Evolutionary conservation across 2,329 filamentous ascomycete species (phyloP), one percentile per base, ranked within the genome.

Genomic region (Reticulascus tulasneorum): DNA sequence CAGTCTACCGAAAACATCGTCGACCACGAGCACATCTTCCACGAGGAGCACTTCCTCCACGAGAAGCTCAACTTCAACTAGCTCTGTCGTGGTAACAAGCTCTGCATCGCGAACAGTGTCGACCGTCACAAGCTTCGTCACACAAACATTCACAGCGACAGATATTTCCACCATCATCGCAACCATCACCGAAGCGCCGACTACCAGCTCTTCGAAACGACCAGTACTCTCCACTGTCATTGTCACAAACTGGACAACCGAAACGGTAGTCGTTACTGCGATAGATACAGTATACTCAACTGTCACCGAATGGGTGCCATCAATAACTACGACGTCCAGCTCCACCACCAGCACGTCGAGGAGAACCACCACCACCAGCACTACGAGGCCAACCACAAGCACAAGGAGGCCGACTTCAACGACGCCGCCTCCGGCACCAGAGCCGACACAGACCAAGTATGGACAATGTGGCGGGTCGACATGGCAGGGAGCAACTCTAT

Each of bases 391-490:
- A 4, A 21, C 38, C 12, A 11, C 24, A 6, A 27, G n/a, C n/a
- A n/a, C n/a, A n/a, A n/a, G n/a, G n/a, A n/a, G n/a, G n/a, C n/a
- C 24, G 9, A 20, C 37, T 7, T 16, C 40, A 8, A 35, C 37
- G 26, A 39, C 32, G n/a, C 32, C 26, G 18, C 29, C 40, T 7
- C 37, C 40, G 3, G 18, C 29, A 1, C 29, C 32, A 7, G 36
- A 43, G 13, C 33, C 32, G 21, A 43, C 40, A 16, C 40, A 43
- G 29, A 43, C 38, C 4, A 36, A 33, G 17, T 44, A 42, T n/a
- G 38, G 35, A 1, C 42, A 44, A 9, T 42, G 42, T 15, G 42
- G 42, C n/a, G 42, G 38, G 4, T 38, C 30, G 21, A 31, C 29
- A 3, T 35, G 38, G 10, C 12, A n/a, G 5, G 42, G 42, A 7